phyloP scores from a whole-genome alignment of 257 asterid genomes.

The Knoxia roxburghii region DNA sequence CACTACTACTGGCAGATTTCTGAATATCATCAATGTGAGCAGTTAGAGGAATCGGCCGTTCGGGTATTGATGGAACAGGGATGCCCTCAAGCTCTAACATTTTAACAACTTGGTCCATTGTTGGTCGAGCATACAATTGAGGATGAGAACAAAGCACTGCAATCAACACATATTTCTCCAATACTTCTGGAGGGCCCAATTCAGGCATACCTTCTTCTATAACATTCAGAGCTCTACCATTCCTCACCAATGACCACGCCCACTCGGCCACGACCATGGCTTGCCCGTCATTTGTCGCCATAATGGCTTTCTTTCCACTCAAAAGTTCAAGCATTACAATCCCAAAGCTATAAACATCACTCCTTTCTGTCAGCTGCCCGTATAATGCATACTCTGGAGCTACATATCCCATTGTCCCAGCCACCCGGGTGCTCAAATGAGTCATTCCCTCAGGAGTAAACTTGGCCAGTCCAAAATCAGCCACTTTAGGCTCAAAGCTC shows the following conservation, averaged over 20 bases:
- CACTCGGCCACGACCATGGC: slow-evolving; percentile 69
- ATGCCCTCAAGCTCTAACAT: slow-evolving; percentile 62
- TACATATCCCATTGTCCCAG: slow-evolving; percentile 95
- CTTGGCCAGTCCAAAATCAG: slow-evolving; percentile 90
- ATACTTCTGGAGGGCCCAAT: slow-evolving; percentile 46
- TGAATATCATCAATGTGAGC: slow-evolving; percentile 67
- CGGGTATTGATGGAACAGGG: slow-evolving; percentile 69
- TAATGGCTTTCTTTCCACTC: slow-evolving; percentile 77
- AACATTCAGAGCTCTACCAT: slow-evolving; percentile 56
- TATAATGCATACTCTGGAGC: slow-evolving; percentile 90
- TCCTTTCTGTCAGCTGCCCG: slow-evolving; percentile 79
- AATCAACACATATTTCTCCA: slow-evolving; percentile 79
- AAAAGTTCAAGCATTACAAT: slow-evolving; percentile 79
- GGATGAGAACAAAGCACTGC: slow-evolving; percentile 92
- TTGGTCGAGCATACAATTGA: slow-evolving; percentile 76
- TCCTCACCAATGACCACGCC: slow-evolving; percentile 83
- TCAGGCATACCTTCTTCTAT: slow-evolving; percentile 59
- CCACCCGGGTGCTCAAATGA: slow-evolving; percentile 87
- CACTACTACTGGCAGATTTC: slow-evolving; percentile 59
- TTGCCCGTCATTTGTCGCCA: slow-evolving; percentile 48
- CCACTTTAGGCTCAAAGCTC: slow-evolving; percentile 70
- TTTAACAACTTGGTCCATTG: slow-evolving; percentile 85
- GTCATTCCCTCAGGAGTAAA: slow-evolving; percentile 78
- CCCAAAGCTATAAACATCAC: slow-evolving; percentile 89
- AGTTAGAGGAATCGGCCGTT: slow-evolving; percentile 66